Conservation (phyloP, 1,284 basidiomycete genomes). For the Cystobasidiaceae sp. region DNA sequence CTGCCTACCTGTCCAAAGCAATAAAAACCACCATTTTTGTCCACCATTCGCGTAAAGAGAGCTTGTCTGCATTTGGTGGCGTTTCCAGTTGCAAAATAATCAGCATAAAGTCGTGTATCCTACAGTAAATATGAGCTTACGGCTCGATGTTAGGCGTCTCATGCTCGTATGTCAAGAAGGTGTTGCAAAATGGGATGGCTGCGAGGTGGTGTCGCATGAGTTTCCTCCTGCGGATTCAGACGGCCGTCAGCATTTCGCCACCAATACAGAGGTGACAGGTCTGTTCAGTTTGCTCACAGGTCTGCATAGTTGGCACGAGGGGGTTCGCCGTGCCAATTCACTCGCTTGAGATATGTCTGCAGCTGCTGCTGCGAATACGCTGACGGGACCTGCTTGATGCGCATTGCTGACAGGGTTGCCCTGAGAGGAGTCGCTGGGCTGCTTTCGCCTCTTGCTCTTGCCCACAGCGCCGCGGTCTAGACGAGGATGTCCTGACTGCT, state of each 20-base stretch:
- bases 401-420: neutral
- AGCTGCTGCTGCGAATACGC: slow-evolving; percentile 23
- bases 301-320: slow-evolving; percentile 17
- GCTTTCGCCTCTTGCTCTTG: neutral
- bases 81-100: no score
- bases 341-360: slow-evolving; percentile 4
- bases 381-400: slow-evolving; percentile 13
- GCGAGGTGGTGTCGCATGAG: slow-evolving; percentile 13
- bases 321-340: slow-evolving; percentile 1
- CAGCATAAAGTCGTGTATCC: no score
- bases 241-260: slow-evolving; percentile 12
- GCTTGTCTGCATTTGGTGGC: slow-evolving; percentile 12
- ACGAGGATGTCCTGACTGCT: no score
- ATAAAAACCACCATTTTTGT: slow-evolving; percentile 8
- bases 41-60: slow-evolving; percentile 4
- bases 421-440: no score
- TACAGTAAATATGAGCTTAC: no score
- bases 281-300: no score
- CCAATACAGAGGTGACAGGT: no score
- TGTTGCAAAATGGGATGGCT: slow-evolving; percentile 19
- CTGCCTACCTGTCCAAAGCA: slow-evolving; percentile 25
- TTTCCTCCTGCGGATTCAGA: neutral
- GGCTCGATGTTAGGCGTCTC: neutral
- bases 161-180: slow-evolving; percentile 15
- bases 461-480: no score